Evolutionary conservation across 768 basidiomycete species (phyloP), one percentile per base, ranked within the genome.

Genomic region (Phaeotremella fagi): DNA sequence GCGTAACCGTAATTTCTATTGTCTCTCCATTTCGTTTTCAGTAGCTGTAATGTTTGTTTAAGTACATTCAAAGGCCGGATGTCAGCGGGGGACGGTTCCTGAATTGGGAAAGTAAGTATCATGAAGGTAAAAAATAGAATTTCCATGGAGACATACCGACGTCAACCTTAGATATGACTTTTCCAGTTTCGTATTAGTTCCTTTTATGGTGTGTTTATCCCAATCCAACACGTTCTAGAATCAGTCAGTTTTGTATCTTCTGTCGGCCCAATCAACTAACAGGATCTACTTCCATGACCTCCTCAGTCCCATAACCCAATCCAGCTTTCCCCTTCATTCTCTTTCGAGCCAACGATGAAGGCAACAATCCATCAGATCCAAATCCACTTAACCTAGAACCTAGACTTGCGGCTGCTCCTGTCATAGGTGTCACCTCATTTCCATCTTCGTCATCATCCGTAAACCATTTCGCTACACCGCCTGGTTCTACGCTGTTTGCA

Each of bases 151-250:
- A 61, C 72, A 53, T 61, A 90, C 91, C 62, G 88, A 86, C 42
- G 95, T 99, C 52, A 99, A 77, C 38, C 95, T 84, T 16, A 99
- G 78, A 74, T 97, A 99, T 57, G 92, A 88, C 78, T 98, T 99
- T 80, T 97, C 97, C 23, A 95, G 77, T 61, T 87, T 87, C 64
- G 80, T 80, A 48, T 82, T 90, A 36, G 86, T 92, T 45, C 95
- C 95, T 51, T 94, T 90, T 64, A 99, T 97, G 5, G 92, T 97
- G 75, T 84, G 81, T 54, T 83, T 83, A 77, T 99, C 95, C 95
- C 95, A 99, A 71, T 92, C 85, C 48, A 90, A 85, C 7, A 94
- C 91, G 65, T 92, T 94, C 94, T 98, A 62, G 41, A 23, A 26
- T 12, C 18, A 27, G 54, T 43, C 52, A 45, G 38, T 41, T 23